Percentiles rank a stretch among this genome's conserved stretches.
These are phyloP conservation scores for Croton setiger DNA, from an alignment of 441 rosid genomes.

Conservation along the genomic window DNA sequence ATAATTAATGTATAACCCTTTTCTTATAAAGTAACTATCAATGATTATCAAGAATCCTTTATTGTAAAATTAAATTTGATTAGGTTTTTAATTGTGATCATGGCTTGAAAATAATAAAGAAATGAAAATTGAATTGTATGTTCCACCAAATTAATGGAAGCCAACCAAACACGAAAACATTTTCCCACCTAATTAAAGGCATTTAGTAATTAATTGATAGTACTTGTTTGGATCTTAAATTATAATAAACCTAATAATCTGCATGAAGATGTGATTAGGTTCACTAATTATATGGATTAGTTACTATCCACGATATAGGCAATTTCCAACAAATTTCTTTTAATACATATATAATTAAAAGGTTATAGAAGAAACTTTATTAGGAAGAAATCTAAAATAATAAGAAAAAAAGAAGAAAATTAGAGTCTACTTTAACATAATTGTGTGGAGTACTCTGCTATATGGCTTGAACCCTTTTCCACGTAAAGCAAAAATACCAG, in stretches of 20 bases:
- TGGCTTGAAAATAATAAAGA: too few relatives aligned
- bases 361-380: background rate
- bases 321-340: background rate
- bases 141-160: background rate
- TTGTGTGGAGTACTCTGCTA: too few relatives aligned
- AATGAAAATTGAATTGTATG: background rate
- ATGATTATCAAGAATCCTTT: too few relatives aligned
- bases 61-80: too few relatives aligned
- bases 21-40: too few relatives aligned
- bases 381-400: background rate
- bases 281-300: background rate
- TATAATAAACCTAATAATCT: background rate
- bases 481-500: background rate
- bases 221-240: background rate
- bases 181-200: background rate
- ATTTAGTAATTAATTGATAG: background rate
- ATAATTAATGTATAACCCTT: too few relatives aligned
- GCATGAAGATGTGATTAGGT: background rate
- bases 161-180: background rate
- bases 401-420: too few relatives aligned
- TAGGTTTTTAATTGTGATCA: too few relatives aligned
- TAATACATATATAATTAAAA: background rate
- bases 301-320: background rate
- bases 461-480: background rate
- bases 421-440: background rate